Base-by-base conservation (phyloP, 1,284 basidiomycete genomes). In the Leccinum pachyderme region DNA sequence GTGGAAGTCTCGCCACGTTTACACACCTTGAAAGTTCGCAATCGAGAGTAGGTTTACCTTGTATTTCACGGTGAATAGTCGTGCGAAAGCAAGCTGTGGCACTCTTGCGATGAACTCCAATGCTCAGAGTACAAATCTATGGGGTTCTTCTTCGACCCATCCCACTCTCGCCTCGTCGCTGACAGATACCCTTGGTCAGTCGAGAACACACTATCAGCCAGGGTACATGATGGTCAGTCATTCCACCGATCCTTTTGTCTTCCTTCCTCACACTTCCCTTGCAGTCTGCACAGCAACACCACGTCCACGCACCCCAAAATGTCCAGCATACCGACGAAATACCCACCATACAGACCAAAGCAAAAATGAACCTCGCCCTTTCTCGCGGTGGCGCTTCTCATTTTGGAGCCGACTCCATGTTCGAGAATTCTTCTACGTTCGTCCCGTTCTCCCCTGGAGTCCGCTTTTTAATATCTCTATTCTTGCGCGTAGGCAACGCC, bases 321-420 rank as follows among this genome's bases (percentile, higher is more conserved):
- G 77, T 75, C 51, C 81, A 82, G 62, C 80, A 86, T 28, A 74
- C 78, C 7, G 86, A 89, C 57, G 87, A 90, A 54, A 75, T 80
- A 44, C 86, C 87, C 7, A 76, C 86, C 11, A 83, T 90, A 13
- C 83, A 79, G 55, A 89, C 86, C 0, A 88, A 89, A 66, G 88
- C 88, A 22, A 89, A 90, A 67, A 79, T 89, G 74, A 88, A 84
- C 64, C 78, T 84, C 51, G 77, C 80, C 6, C 74, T 88, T 15
- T 76, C 83, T n/a, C 78, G 83, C 49, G 80, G 81, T 15, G 74
- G 82, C 22, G 76, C 81, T 1, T 78, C 82, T 12, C 85, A 87
- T 56, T 89, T 88, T 71, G 88, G 86, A 1, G 83, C 86, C 73
- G 87, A 88, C 58, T 88, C 88, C 22, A 89, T 90, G 87, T 89